A percentile compares a stretch with the other conserved stretches of the same genome.
Conservation (phyloP, 257 asterid genomes). For the Cruciata laevipes region DNA sequence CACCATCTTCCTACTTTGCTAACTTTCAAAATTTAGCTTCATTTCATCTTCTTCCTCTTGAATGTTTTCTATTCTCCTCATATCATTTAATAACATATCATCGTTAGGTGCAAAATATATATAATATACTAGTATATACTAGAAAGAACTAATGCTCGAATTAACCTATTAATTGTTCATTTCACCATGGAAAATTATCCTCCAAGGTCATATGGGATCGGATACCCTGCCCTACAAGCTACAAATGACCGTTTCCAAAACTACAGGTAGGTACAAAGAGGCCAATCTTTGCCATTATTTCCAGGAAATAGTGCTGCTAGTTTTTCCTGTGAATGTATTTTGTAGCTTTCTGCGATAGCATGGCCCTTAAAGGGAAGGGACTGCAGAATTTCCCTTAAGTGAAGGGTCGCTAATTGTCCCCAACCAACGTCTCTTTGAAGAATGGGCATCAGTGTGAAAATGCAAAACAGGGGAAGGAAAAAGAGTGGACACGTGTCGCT, state of each 20-base stretch:
- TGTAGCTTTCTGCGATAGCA: not conserved
- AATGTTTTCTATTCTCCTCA: too few relatives aligned
- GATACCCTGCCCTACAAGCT: conserved; percentile 4
- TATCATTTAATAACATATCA: too few relatives aligned
- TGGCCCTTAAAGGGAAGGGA: not conserved
- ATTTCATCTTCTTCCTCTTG: too few relatives aligned
- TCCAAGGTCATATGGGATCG: not conserved
- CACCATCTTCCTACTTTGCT: too few relatives aligned
- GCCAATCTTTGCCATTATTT: not conserved
- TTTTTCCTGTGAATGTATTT: not conserved
- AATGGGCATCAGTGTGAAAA: not conserved
- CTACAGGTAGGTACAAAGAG: not conserved
- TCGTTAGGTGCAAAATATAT: too few relatives aligned
- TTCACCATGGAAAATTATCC: not conserved
- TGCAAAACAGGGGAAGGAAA: conserved; percentile 1
- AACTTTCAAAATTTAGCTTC: too few relatives aligned
- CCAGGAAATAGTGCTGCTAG: not conserved
- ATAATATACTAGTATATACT: too few relatives aligned
- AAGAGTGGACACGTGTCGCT: conserved; percentile 3
- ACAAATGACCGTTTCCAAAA: not conserved
- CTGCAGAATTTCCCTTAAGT: not conserved
- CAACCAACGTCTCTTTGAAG: not conserved
- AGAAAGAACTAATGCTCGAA: too few relatives aligned
- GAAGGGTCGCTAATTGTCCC: not conserved
- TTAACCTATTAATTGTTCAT: too few relatives aligned